phyloP scores from a whole-genome alignment of 495 filamentous ascomycete genomes.

The Gamarada debralockiae region DNA sequence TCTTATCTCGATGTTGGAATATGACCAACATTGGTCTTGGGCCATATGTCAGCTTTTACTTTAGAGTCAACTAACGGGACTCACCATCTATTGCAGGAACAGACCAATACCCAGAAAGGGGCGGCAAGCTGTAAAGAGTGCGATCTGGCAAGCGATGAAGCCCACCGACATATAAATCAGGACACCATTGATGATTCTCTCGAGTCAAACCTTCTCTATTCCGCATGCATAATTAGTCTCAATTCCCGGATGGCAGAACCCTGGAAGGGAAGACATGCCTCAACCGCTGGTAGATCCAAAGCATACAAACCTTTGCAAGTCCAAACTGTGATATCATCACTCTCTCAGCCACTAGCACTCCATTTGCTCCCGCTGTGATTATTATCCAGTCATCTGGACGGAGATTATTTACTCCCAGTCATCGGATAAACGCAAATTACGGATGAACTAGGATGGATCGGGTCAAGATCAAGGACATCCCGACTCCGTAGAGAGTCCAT shows the following conservation, averaged over 20 bases:
- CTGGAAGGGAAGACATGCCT: neutral
- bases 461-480: conserved; percentile 37
- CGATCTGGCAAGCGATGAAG: conserved; percentile 22
- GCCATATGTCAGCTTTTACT: conserved; percentile 19
- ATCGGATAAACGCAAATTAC: conserved; percentile 30
- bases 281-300: conserved; percentile 41
- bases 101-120: conserved; percentile 25
- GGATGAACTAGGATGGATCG: conserved; percentile 26
- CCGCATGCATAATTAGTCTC: neutral
- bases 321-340: conserved; percentile 47
- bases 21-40: conserved; percentile 38
- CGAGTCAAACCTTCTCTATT: conserved; percentile 1
- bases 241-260: neutral
- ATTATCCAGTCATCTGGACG: neutral
- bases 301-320: conserved; percentile 50
- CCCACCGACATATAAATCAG: conserved; percentile 16
- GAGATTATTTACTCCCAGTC: neutral
- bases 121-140: conserved; percentile 21
- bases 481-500: conserved; percentile 45
- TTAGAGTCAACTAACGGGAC: neutral
- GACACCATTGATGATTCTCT: conserved; percentile 20
- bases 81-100: conserved; percentile 17
- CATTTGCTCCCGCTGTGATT: conserved; percentile 54
- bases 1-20: conserved; percentile 5
- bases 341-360: conserved; percentile 53